These are phyloP conservation scores for Ceriops zippeliana DNA, from an alignment of 345 rosid genomes.

Conservation along the genomic window DNA sequence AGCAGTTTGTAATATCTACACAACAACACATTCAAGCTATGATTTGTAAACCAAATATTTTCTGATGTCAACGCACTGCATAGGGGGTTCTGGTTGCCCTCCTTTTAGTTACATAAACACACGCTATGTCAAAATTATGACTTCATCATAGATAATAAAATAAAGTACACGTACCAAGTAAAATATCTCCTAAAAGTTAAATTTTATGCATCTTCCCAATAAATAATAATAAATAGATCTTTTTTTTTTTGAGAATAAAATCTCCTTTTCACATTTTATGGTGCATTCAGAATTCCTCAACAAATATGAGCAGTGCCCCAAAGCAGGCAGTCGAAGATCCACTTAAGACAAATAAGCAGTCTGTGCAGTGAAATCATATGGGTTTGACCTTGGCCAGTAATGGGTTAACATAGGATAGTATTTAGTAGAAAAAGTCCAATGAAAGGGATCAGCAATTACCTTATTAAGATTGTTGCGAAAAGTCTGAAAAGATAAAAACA, in stretches of 20 bases:
- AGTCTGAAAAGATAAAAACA: slow-evolving; percentile 45
- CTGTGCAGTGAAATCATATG: slow-evolving; percentile 2
- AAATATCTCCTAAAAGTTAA: neutral
- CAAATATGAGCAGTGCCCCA: neutral
- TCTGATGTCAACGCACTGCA: no score
- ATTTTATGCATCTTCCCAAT: no score
- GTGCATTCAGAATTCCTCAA: no score
- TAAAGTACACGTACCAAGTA: no score
- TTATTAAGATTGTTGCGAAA: slow-evolving; percentile 91
- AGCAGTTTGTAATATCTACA: slow-evolving; percentile 83
- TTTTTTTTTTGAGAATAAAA: neutral
- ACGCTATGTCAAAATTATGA: no score
- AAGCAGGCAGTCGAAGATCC: neutral
- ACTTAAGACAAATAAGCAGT: neutral
- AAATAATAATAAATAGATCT: neutral
- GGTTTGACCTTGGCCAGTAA: neutral
- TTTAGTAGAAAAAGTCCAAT: neutral
- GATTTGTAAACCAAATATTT: neutral
- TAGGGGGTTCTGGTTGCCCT: no score
- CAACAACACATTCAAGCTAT: neutral
- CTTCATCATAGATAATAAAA: no score
- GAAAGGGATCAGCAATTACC: slow-evolving; percentile 37
- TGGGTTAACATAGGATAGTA: neutral
- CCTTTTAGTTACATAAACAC: no score
- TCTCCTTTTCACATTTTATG: neutral